Percentiles rank a stretch among this genome's conserved stretches.
These are phyloP conservation scores for Lactarius quietus DNA, from an alignment of 768 basidiomycete genomes.

Conservation along the genomic window DNA sequence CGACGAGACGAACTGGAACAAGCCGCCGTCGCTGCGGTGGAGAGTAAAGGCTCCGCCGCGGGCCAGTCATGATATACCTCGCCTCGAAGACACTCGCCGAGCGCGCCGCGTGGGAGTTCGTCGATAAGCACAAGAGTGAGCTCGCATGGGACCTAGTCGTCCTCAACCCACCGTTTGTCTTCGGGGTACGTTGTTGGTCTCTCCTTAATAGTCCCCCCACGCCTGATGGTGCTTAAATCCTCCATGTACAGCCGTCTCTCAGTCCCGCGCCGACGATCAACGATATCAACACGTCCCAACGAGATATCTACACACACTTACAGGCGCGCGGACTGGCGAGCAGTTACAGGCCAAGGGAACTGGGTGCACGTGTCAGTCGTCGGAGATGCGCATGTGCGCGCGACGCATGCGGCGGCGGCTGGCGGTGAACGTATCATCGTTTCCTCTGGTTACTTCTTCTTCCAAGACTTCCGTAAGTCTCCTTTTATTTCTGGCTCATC, in stretches of 20 bases:
- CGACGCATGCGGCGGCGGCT: background rate
- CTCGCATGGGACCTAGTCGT: constrained; percentile 51
- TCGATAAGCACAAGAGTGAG: constrained; percentile 41
- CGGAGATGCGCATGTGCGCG: constrained; percentile 18
- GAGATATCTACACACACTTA: constrained; percentile 15
- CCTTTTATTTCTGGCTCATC: background rate
- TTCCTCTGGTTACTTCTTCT: constrained; percentile 8
- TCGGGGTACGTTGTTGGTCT: constrained; percentile 4
- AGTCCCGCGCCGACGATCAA: constrained; percentile 12
- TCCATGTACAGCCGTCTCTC: constrained; percentile 31
- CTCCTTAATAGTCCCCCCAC: too few species aligned
- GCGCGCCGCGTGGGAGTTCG: constrained; percentile 51
- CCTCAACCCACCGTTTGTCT: constrained; percentile 48
- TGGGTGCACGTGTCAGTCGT: constrained; percentile 10
- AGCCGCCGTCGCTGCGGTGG: constrained; percentile 41
- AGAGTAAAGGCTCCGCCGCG: constrained; percentile 48
- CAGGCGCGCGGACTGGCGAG: constrained; percentile 1
- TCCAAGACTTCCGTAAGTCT: constrained; percentile 13
- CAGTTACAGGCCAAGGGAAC: background rate
- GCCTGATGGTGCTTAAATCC: background rate
- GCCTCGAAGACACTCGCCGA: constrained; percentile 61
- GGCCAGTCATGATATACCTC: too few species aligned
- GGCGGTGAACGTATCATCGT: constrained; percentile 21
- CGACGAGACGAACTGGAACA: constrained; percentile 48
- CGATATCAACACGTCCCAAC: constrained; percentile 21